These are phyloP conservation scores for Verticillium isaacii DNA, from an alignment of 2,329 filamentous ascomycete species.

Conservation along the genomic window DNA sequence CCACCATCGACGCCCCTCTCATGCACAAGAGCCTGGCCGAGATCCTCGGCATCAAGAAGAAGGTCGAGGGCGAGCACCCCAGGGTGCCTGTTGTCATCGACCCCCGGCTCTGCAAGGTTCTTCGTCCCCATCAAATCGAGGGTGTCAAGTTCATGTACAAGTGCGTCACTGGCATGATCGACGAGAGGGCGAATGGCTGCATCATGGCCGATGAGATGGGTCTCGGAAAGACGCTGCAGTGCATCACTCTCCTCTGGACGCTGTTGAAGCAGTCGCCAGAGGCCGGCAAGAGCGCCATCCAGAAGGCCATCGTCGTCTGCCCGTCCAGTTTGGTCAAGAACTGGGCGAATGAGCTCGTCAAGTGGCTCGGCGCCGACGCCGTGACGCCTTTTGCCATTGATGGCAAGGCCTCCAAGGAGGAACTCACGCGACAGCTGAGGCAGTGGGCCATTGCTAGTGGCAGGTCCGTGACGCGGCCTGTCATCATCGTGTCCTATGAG, in stretches of 20 bases:
- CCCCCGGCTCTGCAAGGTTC: conserved; percentile 78
- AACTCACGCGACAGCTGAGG: conserved; percentile 80
- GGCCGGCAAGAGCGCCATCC: conserved; percentile 87
- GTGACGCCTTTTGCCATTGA: conserved; percentile 94
- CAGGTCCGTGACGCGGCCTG: conserved; percentile 82
- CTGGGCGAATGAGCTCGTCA: conserved; percentile 94
- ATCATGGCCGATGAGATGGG: conserved; percentile 99
- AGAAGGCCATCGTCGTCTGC: conserved; percentile 95
- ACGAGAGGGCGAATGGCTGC: conserved; percentile 89
- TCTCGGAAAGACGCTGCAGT: conserved; percentile 93
- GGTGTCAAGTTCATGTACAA: conserved; percentile 97
- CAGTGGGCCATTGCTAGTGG: conserved; percentile 94
- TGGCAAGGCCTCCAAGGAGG: conserved; percentile 92
- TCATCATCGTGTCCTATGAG: conserved; percentile 97
- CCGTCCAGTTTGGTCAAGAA: conserved; percentile 95
- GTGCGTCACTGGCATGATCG: conserved; percentile 92
- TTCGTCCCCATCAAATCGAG: conserved; percentile 95
- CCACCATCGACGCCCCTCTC: conserved; percentile 68
- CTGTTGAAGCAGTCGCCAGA: conserved; percentile 92
- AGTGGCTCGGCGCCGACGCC: conserved; percentile 92
- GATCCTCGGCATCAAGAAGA: conserved; percentile 90
- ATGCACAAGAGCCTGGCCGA: conserved; percentile 94
- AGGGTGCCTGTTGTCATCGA: conserved; percentile 98
- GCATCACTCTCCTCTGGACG: conserved; percentile 95
- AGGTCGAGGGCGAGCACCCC: conserved; percentile 72